Evolutionary conservation across 129 eudicot genomes (phyloP).

Genomic region (Flaveria linearis): DNA sequence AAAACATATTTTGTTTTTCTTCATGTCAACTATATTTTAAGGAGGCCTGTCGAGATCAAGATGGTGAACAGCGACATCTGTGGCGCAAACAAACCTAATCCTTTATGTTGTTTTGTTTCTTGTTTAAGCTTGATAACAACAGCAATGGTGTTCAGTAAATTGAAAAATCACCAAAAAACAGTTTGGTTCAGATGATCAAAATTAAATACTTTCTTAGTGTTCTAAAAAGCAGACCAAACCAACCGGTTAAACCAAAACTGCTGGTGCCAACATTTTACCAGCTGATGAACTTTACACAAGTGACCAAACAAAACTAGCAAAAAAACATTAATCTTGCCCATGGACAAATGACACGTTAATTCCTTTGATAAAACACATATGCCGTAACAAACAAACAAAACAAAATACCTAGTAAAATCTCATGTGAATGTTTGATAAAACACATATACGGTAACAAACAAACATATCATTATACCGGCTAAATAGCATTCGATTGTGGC

Average conservation of each 20-base stretch:
- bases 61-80: not conserved
- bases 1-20: not conserved
- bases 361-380: not conserved
- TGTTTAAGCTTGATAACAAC: conserved; percentile 9
- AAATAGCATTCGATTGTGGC: too few relatives aligned
- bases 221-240: not conserved
- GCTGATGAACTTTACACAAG: too few relatives aligned
- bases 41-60: conserved; percentile 14
- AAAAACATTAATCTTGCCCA: too few relatives aligned
- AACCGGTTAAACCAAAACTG: not conserved
- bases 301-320: too few relatives aligned
- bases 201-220: too few relatives aligned
- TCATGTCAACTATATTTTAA: conserved; percentile 5
- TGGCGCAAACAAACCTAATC: conserved; percentile 1
- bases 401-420: too few relatives aligned
- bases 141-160: not conserved
- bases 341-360: too few relatives aligned
- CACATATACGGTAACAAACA: too few relatives aligned
- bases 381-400: too few relatives aligned
- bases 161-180: not conserved
- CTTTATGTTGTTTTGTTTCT: not conserved
- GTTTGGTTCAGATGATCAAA: not conserved
- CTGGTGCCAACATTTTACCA: too few relatives aligned
- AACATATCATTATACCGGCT: too few relatives aligned
- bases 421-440: too few relatives aligned